Conservation (phyloP, 352 stramenopile species). For the Phytophthora rubi region DNA sequence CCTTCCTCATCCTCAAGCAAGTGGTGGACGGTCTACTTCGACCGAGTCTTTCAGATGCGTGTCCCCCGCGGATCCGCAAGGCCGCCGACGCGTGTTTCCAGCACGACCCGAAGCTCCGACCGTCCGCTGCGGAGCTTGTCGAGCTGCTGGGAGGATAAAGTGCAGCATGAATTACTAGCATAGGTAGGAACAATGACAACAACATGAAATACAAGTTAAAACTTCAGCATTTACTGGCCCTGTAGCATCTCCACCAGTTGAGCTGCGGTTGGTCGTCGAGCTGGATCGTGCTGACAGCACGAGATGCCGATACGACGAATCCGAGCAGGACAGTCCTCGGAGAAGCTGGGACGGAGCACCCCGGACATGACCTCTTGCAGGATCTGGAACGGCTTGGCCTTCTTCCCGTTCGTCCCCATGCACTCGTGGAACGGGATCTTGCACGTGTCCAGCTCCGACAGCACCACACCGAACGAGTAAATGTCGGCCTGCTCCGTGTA, state of each 20-base stretch:
- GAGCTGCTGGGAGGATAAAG: slow-evolving; percentile 46
- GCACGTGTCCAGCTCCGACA: slow-evolving; percentile 54
- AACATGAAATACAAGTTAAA: neutral
- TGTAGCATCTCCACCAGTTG: slow-evolving; percentile 29
- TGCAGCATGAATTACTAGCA: neutral
- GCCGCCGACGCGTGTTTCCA: slow-evolving; percentile 54
- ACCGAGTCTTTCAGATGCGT: slow-evolving; percentile 46
- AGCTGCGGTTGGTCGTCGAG: slow-evolving; percentile 28
- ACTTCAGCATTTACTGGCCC: slow-evolving; percentile 12
- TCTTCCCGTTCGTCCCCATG: slow-evolving; percentile 9
- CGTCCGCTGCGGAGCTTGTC: slow-evolving; percentile 46
- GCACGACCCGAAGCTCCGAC: slow-evolving; percentile 45
- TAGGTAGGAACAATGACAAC: neutral
- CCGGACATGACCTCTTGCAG: slow-evolving; percentile 51
- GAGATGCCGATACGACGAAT: slow-evolving; percentile 42
- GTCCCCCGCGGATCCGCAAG: slow-evolving; percentile 44
- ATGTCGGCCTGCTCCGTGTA: slow-evolving; percentile 72
- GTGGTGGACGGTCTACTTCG: slow-evolving; percentile 53
- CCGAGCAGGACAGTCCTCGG: slow-evolving; percentile 40
- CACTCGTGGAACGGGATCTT: slow-evolving; percentile 37
- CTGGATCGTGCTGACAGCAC: slow-evolving; percentile 52
- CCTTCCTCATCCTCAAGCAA: slow-evolving; percentile 56
- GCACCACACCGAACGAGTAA: slow-evolving; percentile 69
- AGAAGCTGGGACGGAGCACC: slow-evolving; percentile 54
- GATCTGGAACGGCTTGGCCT: slow-evolving; percentile 54